Conservation (phyloP, 441 rosid genomes). For the Pelargonium cotyledonis region DNA sequence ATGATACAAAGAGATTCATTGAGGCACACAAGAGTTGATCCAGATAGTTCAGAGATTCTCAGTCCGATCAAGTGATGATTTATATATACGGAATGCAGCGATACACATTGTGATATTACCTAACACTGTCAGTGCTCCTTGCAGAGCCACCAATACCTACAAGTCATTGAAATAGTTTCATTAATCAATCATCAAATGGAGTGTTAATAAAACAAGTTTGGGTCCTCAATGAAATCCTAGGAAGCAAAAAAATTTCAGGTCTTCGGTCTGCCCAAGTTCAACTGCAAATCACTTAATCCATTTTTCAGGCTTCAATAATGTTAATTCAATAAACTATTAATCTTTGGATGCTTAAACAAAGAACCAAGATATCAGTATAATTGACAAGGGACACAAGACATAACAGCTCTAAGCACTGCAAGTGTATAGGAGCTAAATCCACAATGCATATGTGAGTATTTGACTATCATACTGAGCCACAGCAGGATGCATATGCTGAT, state of each 20-base stretch:
- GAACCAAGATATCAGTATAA: not conserved
- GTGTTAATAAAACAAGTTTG: not conserved
- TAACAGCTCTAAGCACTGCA: not conserved
- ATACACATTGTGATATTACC: slow-evolving; percentile 76
- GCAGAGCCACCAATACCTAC: slow-evolving; percentile 76
- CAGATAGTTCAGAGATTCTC: slow-evolving; percentile 31
- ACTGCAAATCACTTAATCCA: no score
- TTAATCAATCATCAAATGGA: not conserved
- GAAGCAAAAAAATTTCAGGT: no score
- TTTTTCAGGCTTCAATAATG: no score
- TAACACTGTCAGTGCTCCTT: slow-evolving; percentile 67
- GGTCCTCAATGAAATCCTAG: not conserved
- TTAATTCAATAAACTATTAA: no score
- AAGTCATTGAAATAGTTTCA: slow-evolving; percentile 2
- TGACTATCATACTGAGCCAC: not conserved
- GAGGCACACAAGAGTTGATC: not conserved
- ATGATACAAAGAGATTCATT: slow-evolving; percentile 5
- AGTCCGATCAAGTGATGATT: slow-evolving; percentile 36
- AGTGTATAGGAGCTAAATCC: not conserved
- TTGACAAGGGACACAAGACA: no score
- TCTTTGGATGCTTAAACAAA: not conserved
- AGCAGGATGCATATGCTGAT: no score
- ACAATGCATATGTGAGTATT: not conserved
- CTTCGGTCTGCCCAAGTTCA: no score
- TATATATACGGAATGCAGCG: slow-evolving; percentile 73